A percentile compares a stretch with the other conserved stretches of the same genome.
Conservation (phyloP, 2,329 filamentous ascomycete species). For the Aspergillus piperis region DNA sequence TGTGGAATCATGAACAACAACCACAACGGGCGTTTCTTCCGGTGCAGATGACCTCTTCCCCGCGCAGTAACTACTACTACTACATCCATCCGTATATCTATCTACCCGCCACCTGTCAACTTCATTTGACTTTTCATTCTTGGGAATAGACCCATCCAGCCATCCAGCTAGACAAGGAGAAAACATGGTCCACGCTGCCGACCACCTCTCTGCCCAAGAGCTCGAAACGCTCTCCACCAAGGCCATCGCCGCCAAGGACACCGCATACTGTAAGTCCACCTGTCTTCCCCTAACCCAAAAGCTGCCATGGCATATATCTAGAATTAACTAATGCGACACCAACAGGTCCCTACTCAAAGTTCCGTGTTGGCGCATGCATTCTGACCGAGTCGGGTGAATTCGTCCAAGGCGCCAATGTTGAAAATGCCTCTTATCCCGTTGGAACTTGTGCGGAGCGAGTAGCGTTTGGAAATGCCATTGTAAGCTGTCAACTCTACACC, state of each 20-base stretch:
- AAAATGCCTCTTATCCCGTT: conserved; percentile 91
- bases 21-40: neutral
- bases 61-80: neutral
- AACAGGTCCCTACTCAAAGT: conserved; percentile 78
- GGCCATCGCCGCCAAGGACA: conserved; percentile 70
- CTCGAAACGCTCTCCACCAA: conserved; percentile 64
- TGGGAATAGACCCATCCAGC: neutral
- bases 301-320: neutral
- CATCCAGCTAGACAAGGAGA: neutral
- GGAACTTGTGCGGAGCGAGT: conserved; percentile 94
- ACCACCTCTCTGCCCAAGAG: conserved; percentile 60
- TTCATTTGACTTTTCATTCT: neutral
- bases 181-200: conserved; percentile 26
- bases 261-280: conserved; percentile 71
- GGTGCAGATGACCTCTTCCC: neutral
- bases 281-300: neutral
- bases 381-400: conserved; percentile 61
- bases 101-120: neutral
- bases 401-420: conserved; percentile 80
- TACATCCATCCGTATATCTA: neutral
- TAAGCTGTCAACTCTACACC: conserved; percentile 33
- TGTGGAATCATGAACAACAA: too few relatives aligned
- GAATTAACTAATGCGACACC: neutral
- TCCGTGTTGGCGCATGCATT: conserved; percentile 83
- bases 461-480: conserved; percentile 78